Evolutionary conservation across 2,329 filamentous ascomycete genomes (phyloP).

Genomic region (Fusarium hostae): DNA sequence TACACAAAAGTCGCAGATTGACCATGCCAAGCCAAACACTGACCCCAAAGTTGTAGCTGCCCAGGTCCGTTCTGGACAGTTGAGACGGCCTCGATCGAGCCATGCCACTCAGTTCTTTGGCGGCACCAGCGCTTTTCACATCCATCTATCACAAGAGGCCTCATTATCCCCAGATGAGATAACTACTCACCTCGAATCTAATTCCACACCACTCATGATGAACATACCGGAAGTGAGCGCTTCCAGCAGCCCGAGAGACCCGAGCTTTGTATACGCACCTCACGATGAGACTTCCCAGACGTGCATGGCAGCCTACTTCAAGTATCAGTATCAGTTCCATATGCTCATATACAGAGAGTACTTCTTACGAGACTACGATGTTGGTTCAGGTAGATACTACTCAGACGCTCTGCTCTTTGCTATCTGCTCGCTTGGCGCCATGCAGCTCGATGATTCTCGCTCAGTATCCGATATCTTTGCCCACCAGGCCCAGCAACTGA

Average conservation of each 20-base stretch:
- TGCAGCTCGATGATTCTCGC: conserved; percentile 56
- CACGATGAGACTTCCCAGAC: conserved; percentile 57
- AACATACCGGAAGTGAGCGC: conserved; percentile 20
- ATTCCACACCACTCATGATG: conserved; percentile 16
- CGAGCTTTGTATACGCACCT: conserved; percentile 53
- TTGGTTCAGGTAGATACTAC: conserved; percentile 59
- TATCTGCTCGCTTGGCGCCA: conserved; percentile 60
- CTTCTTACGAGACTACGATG: conserved; percentile 61
- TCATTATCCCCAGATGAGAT: conserved; percentile 33
- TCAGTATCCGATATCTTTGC: conserved; percentile 57
- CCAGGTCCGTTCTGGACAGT: conserved; percentile 48
- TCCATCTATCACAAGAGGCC: conserved; percentile 48
- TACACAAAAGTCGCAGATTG: conserved; percentile 22
- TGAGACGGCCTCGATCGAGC: conserved; percentile 54
- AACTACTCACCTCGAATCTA: conserved; percentile 24
- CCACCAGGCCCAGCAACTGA: conserved; percentile 56
- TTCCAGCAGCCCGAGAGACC: conserved; percentile 35
- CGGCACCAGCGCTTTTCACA: conserved; percentile 59
- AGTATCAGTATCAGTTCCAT: conserved; percentile 59
- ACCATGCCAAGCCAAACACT: conserved; percentile 40
- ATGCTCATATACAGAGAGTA: conserved; percentile 63
- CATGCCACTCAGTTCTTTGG: conserved; percentile 60
- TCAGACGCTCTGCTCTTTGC: conserved; percentile 61
- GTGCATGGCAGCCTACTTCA: conserved; percentile 61
- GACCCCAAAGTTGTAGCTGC: conserved; percentile 48